These are phyloP conservation scores for Carnegiea gigantea DNA, from an alignment of 179 eudicot species.

Conservation along the genomic window DNA sequence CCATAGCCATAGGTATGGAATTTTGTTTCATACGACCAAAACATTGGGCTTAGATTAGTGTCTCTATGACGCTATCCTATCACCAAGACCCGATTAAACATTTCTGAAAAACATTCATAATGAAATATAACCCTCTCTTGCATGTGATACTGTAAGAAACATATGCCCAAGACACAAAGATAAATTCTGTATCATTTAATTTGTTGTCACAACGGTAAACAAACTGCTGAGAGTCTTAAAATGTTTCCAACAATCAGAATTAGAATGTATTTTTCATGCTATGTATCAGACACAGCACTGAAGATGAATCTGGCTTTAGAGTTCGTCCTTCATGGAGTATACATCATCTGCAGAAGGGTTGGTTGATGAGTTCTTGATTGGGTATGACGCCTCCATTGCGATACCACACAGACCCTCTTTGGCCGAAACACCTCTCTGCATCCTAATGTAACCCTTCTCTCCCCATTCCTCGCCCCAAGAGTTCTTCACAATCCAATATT, in stretches of 20 bases:
- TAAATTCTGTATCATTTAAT: background rate
- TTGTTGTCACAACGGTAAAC: constrained; percentile 2
- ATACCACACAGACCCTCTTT: constrained; percentile 72
- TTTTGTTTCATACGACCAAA: too few species aligned
- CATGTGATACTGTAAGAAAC: background rate
- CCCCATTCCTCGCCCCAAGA: constrained; percentile 91
- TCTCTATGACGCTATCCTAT: background rate
- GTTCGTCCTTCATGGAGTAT: constrained; percentile 54
- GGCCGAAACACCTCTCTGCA: constrained; percentile 50
- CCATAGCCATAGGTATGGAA: too few species aligned
- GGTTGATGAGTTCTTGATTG: constrained; percentile 53
- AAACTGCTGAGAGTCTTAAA: background rate
- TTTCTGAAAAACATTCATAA: background rate
- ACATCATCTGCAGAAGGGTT: constrained; percentile 30
- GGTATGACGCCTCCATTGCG: constrained; percentile 74
- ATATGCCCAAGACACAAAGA: background rate
- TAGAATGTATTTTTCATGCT: background rate
- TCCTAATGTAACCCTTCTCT: constrained; percentile 78
- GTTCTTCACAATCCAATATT: constrained; percentile 81
- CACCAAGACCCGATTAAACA: background rate
- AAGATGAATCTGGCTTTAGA: constrained; percentile 29
- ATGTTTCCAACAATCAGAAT: constrained; percentile 3
- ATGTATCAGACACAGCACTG: background rate
- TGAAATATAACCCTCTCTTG: background rate
- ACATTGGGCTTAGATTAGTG: too few species aligned